Evolutionary conservation across 345 rosid species (phyloP).

Genomic region (Populus euphratica): DNA sequence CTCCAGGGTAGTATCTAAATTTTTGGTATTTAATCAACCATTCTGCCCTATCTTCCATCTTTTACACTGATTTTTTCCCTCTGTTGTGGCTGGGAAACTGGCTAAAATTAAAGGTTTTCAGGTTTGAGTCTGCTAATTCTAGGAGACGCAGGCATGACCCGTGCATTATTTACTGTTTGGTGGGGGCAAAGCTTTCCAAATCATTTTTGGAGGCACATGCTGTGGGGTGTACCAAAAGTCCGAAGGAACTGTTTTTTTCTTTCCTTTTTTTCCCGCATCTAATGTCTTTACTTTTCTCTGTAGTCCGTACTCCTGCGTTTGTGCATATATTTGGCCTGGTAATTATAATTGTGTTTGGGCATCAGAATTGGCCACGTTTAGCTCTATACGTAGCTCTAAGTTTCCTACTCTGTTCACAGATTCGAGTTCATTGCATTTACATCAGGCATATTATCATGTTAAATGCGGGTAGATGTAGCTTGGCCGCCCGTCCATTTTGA

Average conservation of each 20-base stretch:
- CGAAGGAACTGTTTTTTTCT: background rate
- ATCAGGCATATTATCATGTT: constrained; percentile 7
- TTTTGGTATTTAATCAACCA: background rate
- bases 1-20: background rate
- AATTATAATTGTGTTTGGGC: constrained; percentile 14
- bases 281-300: constrained; percentile 1
- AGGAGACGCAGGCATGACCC: background rate
- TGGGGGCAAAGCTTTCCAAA: constrained; percentile 8
- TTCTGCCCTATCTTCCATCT: background rate
- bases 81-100: constrained; percentile 8
- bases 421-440: constrained; percentile 9
- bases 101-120: constrained; percentile 10
- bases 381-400: background rate
- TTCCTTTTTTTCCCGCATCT: background rate
- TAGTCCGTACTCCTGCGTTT: constrained; percentile 10
- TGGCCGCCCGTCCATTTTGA: background rate
- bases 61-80: background rate
- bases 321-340: constrained; percentile 27
- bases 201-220: background rate
- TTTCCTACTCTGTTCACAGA: background rate
- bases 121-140: background rate
- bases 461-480: background rate
- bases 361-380: background rate
- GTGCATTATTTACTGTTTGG: constrained; percentile 5
- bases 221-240: constrained; percentile 6